These are phyloP conservation scores for Chlamydomonas sphaeroides DNA, from an alignment of 139 green algal species.

Conservation along the genomic window DNA sequence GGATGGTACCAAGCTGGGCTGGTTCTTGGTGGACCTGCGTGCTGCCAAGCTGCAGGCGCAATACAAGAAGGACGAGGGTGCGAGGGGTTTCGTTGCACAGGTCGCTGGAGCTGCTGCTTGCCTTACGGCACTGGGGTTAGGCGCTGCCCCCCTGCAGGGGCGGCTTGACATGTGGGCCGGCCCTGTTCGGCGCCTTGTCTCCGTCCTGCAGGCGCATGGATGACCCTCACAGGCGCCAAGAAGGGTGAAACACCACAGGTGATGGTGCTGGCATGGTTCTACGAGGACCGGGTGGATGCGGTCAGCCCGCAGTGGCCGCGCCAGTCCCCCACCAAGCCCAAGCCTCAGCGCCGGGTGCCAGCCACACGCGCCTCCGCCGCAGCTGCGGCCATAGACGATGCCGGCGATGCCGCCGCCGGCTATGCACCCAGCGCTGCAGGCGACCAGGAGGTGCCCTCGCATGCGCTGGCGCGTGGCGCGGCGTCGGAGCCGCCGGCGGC, in stretches of 20 bases:
- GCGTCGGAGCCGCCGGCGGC: not conserved
- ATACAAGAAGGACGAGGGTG: conserved; percentile 59
- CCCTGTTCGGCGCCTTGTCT: too few relatives aligned
- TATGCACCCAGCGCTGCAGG: too few relatives aligned
- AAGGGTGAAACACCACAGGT: conserved; percentile 44
- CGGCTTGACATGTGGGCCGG: too few relatives aligned
- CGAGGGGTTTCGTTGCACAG: too few relatives aligned
- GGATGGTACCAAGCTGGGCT: conserved; percentile 58
- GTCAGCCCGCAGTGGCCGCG: not conserved
- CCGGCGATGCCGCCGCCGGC: not conserved
- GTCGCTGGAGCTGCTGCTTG: too few relatives aligned
- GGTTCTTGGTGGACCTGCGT: conserved; percentile 64
- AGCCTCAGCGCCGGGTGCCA: too few relatives aligned
- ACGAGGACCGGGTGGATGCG: conserved; percentile 35
- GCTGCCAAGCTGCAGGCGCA: conserved; percentile 60
- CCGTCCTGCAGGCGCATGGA: conserved; percentile 62
- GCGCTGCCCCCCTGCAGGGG: too few relatives aligned
- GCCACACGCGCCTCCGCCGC: too few relatives aligned
- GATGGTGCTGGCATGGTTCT: conserved; percentile 36
- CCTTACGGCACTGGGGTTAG: too few relatives aligned
- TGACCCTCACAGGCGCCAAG: conserved; percentile 40
- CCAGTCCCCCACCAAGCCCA: not conserved
- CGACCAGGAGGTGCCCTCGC: too few relatives aligned
- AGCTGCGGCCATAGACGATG: too few relatives aligned
- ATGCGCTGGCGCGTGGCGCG: not conserved